Evolutionary conservation across 352 stramenopile genomes (phyloP).

Genomic region (Plasmopara muralis): DNA sequence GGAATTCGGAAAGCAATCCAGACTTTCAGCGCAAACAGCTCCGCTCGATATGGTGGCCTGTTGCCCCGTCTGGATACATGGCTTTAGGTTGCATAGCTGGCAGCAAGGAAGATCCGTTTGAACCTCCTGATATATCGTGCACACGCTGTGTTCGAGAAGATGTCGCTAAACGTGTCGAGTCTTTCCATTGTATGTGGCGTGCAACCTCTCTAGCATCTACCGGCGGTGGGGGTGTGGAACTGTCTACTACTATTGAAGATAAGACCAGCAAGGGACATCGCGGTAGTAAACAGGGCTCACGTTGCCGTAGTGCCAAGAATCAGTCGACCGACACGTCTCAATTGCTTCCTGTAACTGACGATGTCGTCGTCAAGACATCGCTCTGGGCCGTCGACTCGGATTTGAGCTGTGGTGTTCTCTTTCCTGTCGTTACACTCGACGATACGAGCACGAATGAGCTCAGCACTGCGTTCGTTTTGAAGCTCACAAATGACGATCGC

Average conservation of each 20-base stretch:
- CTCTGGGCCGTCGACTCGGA: slow-evolving; percentile 61
- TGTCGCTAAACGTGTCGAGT: slow-evolving; percentile 56
- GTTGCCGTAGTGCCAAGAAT: background rate
- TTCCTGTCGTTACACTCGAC: slow-evolving; percentile 67
- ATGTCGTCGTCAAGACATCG: slow-evolving; percentile 57
- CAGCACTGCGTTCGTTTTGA: slow-evolving; percentile 39
- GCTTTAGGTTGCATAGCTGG: slow-evolving; percentile 69
- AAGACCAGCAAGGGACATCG: background rate
- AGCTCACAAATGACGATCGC: slow-evolving; percentile 64
- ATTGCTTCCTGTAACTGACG: slow-evolving; percentile 27
- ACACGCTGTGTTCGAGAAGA: slow-evolving; percentile 73
- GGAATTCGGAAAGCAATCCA: slow-evolving; percentile 61
- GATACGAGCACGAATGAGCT: slow-evolving; percentile 29
- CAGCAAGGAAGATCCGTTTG: slow-evolving; percentile 72
- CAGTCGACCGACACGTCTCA: slow-evolving; percentile 3
- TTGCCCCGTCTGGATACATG: slow-evolving; percentile 71
- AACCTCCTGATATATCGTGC: slow-evolving; percentile 45
- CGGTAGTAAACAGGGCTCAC: too few relatives aligned
- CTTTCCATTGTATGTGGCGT: slow-evolving; percentile 60
- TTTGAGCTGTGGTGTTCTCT: slow-evolving; percentile 41
- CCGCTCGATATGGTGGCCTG: slow-evolving; percentile 77
- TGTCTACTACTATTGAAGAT: slow-evolving; percentile 28
- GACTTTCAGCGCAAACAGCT: slow-evolving; percentile 83
- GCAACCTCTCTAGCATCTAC: slow-evolving; percentile 23
- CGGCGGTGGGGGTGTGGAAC: slow-evolving; percentile 29